Evolutionary conservation across 1,139 yeast species (phyloP).

Genomic region (Hansenula sp.): DNA sequence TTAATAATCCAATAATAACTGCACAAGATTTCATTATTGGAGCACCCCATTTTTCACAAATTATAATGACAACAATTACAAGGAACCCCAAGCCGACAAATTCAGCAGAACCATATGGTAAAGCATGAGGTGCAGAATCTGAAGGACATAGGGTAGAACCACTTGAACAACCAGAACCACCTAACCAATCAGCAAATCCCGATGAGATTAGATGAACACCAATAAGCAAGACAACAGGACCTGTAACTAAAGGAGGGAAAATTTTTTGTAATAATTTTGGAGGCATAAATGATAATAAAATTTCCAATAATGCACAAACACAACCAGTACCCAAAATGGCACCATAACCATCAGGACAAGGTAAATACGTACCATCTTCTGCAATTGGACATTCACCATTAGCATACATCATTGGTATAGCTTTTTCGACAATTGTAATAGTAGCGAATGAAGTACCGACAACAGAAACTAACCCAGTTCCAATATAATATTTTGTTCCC

Average conservation of each 20-base stretch:
- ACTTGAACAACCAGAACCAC: slow-evolving; percentile 66
- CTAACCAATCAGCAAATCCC: slow-evolving; percentile 85
- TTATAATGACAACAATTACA: slow-evolving; percentile 67
- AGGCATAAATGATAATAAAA: slow-evolving; percentile 70
- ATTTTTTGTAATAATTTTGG: slow-evolving; percentile 61
- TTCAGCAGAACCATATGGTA: slow-evolving; percentile 82
- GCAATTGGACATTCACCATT: slow-evolving; percentile 59
- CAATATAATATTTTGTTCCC: slow-evolving; percentile 68
- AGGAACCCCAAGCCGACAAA: slow-evolving; percentile 83
- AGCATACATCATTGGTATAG: slow-evolving; percentile 74
- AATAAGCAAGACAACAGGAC: slow-evolving; percentile 83
- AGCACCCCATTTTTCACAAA: slow-evolving; percentile 83
- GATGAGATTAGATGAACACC: slow-evolving; percentile 64
- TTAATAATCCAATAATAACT: slow-evolving; percentile 74
- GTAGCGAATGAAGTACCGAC: slow-evolving; percentile 91
- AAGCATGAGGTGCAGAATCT: slow-evolving; percentile 44
- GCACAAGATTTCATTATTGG: slow-evolving; percentile 94
- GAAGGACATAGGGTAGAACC: slow-evolving; percentile 39
- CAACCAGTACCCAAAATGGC: slow-evolving; percentile 71
- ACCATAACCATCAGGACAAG: slow-evolving; percentile 91
- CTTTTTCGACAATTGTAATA: slow-evolving; percentile 70
- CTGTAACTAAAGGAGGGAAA: slow-evolving; percentile 88
- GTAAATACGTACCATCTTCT: slow-evolving; percentile 57
- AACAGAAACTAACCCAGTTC: slow-evolving; percentile 84
- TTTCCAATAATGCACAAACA: slow-evolving; percentile 70